Evolutionary conservation across 2,329 filamentous ascomycete genomes (phyloP).

Genomic region (Neurospora sp.): DNA sequence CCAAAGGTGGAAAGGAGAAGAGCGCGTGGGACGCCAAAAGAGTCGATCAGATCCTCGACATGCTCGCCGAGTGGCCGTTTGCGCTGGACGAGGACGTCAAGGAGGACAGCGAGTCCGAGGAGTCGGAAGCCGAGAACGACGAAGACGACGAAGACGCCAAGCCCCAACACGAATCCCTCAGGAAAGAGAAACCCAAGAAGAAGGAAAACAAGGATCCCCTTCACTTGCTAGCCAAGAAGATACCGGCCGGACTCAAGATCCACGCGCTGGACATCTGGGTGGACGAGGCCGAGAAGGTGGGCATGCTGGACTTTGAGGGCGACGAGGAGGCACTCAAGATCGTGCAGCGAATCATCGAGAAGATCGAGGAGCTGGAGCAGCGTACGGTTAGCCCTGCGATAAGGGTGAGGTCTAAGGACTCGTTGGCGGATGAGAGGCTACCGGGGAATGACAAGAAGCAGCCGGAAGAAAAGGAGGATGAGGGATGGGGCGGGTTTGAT

Average conservation of each 20-base stretch:
- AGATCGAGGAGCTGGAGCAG: slow-evolving; percentile 46
- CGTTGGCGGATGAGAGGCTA: slow-evolving; percentile 64
- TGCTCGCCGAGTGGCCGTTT: slow-evolving; percentile 36
- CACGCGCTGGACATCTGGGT: slow-evolving; percentile 88
- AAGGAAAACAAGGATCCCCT: slow-evolving; percentile 14
- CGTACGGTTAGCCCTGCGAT: slow-evolving; percentile 61
- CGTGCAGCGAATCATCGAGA: slow-evolving; percentile 40
- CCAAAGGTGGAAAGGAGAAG: slow-evolving; percentile 15
- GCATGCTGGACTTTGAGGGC: slow-evolving; percentile 34
- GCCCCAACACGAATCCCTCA: neutral
- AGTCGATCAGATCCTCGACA: slow-evolving; percentile 25
- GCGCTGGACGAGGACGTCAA: slow-evolving; percentile 25
- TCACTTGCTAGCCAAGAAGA: slow-evolving; percentile 24
- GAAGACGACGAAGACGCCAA: slow-evolving; percentile 2
- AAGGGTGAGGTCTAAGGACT: slow-evolving; percentile 58
- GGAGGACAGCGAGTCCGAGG: slow-evolving; percentile 21
- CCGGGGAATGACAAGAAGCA: slow-evolving; percentile 43
- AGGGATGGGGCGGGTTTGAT: slow-evolving; percentile 59
- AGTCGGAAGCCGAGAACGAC: slow-evolving; percentile 1
- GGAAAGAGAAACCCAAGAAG: slow-evolving; percentile 9
- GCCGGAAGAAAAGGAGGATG: slow-evolving; percentile 26
- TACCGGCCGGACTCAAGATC: slow-evolving; percentile 76
- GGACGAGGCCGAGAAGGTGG: slow-evolving; percentile 73
- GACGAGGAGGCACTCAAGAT: slow-evolving; percentile 33
- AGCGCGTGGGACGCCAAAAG: slow-evolving; percentile 14